Percentiles rank a stretch among this genome's conserved stretches.
These are phyloP conservation scores for Neoascochyta sp. DNA, from an alignment of 2,329 filamentous ascomycete genomes.

Conservation along the genomic window DNA sequence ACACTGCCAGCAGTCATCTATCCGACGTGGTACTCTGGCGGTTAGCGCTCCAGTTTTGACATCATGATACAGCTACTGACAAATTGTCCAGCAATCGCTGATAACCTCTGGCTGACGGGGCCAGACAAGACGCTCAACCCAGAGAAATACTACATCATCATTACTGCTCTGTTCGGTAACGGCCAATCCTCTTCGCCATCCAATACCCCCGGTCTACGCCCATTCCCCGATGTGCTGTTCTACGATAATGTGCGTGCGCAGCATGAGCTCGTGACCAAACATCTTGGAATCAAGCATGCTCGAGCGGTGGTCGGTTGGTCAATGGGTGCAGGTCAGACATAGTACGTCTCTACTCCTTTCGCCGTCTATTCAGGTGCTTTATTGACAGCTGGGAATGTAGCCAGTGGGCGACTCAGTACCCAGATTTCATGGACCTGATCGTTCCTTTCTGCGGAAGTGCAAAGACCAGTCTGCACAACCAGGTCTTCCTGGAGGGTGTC, in stretches of 20 bases:
- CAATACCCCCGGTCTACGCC: constrained; percentile 52
- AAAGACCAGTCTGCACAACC: constrained; percentile 62
- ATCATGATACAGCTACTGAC: constrained; percentile 1
- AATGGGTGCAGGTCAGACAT: constrained; percentile 67
- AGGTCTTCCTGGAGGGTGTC: constrained; percentile 64
- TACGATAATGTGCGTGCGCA: constrained; percentile 69
- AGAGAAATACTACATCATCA: constrained; percentile 63
- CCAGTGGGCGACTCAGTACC: constrained; percentile 61
- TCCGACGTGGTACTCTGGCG: constrained; percentile 70
- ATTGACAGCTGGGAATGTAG: too few species aligned
- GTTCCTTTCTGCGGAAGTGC: constrained; percentile 66
- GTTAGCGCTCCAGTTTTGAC: constrained; percentile 38
- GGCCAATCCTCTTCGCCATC: constrained; percentile 65
- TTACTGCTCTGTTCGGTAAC: constrained; percentile 67
- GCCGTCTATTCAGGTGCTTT: too few species aligned
- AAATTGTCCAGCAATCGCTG: constrained; percentile 50
- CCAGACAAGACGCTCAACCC: constrained; percentile 62
- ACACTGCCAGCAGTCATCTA: constrained; percentile 66
- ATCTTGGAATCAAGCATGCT: constrained; percentile 58
- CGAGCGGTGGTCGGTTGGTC: constrained; percentile 65
- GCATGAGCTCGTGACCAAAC: constrained; percentile 61
- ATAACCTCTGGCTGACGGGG: constrained; percentile 73
- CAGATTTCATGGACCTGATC: constrained; percentile 62
- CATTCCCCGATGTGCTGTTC: constrained; percentile 61
- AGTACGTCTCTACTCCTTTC: too few species aligned